Evolutionary conservation across 2,329 filamentous ascomycete species (phyloP).

Genomic region (Hypoxylon sp.): DNA sequence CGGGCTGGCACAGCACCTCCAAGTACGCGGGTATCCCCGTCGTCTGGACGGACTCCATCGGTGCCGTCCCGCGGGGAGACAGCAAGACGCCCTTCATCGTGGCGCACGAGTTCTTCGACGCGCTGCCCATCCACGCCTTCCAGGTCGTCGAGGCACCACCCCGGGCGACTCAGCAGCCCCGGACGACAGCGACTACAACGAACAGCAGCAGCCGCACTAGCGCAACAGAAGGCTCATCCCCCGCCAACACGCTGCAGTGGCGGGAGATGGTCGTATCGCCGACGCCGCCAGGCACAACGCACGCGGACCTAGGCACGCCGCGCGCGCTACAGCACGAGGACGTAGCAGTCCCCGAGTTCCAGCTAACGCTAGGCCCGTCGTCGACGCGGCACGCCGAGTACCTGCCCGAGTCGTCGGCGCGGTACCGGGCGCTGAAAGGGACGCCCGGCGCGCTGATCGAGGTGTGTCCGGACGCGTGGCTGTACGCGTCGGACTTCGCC

Average conservation of each 20-base stretch:
- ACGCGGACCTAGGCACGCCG: slow-evolving; percentile 62
- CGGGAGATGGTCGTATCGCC: slow-evolving; percentile 81
- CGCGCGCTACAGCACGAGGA: slow-evolving; percentile 59
- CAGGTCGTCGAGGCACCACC: slow-evolving; percentile 70
- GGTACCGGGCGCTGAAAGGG: slow-evolving; percentile 78
- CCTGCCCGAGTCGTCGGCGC: slow-evolving; percentile 80
- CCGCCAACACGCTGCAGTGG: slow-evolving; percentile 68
- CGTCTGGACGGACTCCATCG: slow-evolving; percentile 89
- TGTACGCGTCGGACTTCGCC: slow-evolving; percentile 84
- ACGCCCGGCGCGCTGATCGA: slow-evolving; percentile 79
- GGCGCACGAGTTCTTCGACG: slow-evolving; percentile 98
- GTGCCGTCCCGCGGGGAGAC: slow-evolving; percentile 75
- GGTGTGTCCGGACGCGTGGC: slow-evolving; percentile 84
- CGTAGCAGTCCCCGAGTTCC: slow-evolving; percentile 82
- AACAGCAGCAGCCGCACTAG: slow-evolving; percentile 51
- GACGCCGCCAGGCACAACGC: slow-evolving; percentile 63
- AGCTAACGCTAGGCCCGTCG: slow-evolving; percentile 77
- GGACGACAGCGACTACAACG: too few relatives aligned
- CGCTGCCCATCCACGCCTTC: slow-evolving; percentile 94
- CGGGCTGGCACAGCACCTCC: slow-evolving; percentile 76
- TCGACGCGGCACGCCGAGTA: slow-evolving; percentile 85
- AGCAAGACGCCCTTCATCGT: slow-evolving; percentile 88
- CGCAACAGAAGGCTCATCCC: slow-evolving; percentile 52
- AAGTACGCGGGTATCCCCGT: slow-evolving; percentile 80
- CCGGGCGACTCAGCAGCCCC: slow-evolving; percentile 52